Base-by-base conservation (phyloP, 2,329 filamentous ascomycete genomes). In the Xylaria digitata region DNA sequence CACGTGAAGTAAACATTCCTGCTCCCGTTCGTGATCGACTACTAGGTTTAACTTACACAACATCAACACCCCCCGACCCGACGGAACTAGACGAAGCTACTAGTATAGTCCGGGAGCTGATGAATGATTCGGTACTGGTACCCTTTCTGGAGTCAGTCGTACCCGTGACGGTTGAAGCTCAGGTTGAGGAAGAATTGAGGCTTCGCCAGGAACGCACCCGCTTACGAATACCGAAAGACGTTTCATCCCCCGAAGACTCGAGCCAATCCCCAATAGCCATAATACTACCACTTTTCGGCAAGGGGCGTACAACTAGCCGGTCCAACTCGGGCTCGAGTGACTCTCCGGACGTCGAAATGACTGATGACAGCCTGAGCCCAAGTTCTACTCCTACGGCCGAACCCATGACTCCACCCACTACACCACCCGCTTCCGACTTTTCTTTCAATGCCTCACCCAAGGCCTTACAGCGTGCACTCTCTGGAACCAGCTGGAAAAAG, bases 111-210 rank as follows among this genome's bases (percentile, higher is more conserved):
- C 94, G 95, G 78, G 96, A 98, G 73, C 84, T 99, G 63, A 98
- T 99, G 94, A 96, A 97, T 74, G 96, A 98, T 78, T 97, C 94
- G 3, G 92, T 98, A 0, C 84, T 98, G 58, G 90, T 97, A 0
- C 94, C 95, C 0, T 99, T 98, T 77, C 85, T 98, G 61, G 95
- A 97, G 69, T 87, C 86, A 0, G 80, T 86, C n/a, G 74, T 81
- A 5, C 75, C 81, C 73, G 58, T 79, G 78, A 60, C 73, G 0
- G 67, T 78, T 1, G 80, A 82, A 13, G 72, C 74, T 17, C 70
- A 74, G 9, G 64, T 71, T 17, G 80, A 83, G 30, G 81, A 82
- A 7, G 78, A 80, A n/a, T 42, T 63, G 17, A 79, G 81, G 19
- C 66, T 65, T 19, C 77, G 81, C 45, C 78, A 81, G 40, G 76